Percentiles rank a stretch among this genome's conserved stretches.
Evolutionary conservation across 768 basidiomycete species (phyloP).

Genomic region (Boletales sp.): DNA sequence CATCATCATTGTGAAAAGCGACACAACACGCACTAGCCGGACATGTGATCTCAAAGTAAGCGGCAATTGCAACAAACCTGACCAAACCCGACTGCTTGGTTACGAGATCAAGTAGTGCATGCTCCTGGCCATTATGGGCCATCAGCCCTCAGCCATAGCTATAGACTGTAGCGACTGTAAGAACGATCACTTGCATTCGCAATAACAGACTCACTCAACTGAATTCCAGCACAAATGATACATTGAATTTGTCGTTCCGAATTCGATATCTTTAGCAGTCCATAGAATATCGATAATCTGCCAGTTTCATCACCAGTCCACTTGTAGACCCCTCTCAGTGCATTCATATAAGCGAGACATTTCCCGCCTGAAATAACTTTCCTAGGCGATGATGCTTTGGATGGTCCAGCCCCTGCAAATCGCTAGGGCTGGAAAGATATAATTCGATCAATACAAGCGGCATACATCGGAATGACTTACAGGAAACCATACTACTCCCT

Average conservation of each 20-base stretch:
- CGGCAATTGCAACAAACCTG: too few relatives aligned
- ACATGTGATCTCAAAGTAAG: too few relatives aligned
- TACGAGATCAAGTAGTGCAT: too few relatives aligned
- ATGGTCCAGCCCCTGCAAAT: slow-evolving; percentile 11
- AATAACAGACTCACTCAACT: too few relatives aligned
- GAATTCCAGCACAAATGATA: too few relatives aligned
- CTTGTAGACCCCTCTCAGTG: slow-evolving; percentile 21
- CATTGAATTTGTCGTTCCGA: slow-evolving; percentile 16
- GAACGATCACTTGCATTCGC: too few relatives aligned
- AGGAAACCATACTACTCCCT: slow-evolving; percentile 67
- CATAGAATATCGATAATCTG: slow-evolving; percentile 16
- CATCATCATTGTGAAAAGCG: too few relatives aligned
- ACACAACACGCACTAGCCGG: too few relatives aligned
- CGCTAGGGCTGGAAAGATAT: neutral
- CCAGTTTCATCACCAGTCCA: slow-evolving; percentile 22
- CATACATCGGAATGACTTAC: slow-evolving; percentile 37
- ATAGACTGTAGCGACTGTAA: too few relatives aligned
- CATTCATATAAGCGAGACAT: slow-evolving; percentile 29
- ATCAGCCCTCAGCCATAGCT: too few relatives aligned
- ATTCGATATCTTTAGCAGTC: slow-evolving; percentile 15
- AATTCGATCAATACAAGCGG: neutral
- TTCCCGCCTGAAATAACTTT: slow-evolving; percentile 11
- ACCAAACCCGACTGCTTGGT: too few relatives aligned
- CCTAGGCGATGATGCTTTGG: slow-evolving; percentile 13
- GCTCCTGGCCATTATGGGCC: too few relatives aligned